Evolutionary conservation across 1,284 basidiomycete genomes (phyloP).

Genomic region (Ustilago trichophora): DNA sequence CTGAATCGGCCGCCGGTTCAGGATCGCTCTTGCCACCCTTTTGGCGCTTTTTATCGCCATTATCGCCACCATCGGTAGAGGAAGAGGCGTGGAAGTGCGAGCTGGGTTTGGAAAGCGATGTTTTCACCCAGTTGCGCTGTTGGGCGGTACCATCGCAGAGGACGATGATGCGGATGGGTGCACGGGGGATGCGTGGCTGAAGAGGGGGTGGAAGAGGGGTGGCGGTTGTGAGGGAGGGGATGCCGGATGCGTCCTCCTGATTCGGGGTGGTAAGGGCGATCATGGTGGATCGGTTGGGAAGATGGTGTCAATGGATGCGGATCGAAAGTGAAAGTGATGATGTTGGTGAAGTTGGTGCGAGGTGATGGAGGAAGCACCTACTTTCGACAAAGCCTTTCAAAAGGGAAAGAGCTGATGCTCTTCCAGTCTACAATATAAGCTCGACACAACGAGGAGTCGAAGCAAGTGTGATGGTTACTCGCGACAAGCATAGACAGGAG

Average conservation of each 20-base stretch:
- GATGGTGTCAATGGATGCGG: no score
- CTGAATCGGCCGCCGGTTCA: conserved; percentile 8
- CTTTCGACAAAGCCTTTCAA: no score
- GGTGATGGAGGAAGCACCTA: no score
- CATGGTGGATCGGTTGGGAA: no score
- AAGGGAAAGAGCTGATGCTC: no score
- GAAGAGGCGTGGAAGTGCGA: background rate
- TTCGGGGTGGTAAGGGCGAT: background rate
- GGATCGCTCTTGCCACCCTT: background rate
- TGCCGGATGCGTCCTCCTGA: background rate
- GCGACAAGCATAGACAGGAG: no score
- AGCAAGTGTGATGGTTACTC: no score
- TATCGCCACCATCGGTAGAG: conserved; percentile 1
- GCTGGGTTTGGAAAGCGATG: background rate
- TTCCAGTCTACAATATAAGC: no score
- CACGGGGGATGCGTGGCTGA: conserved; percentile 24
- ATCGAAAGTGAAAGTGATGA: no score
- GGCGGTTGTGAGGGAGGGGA: background rate
- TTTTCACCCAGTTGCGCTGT: conserved; percentile 44
- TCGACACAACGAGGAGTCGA: no score
- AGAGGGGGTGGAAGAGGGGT: conserved; percentile 10
- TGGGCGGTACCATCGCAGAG: conserved; percentile 55
- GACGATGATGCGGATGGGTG: conserved; percentile 45
- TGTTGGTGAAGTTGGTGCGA: no score
- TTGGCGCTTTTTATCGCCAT: background rate